Percentiles rank a stretch among this genome's conserved stretches.
Conservation (phyloP, 129 eudicot genomes). For the Helichrysum umbraculigerum region DNA sequence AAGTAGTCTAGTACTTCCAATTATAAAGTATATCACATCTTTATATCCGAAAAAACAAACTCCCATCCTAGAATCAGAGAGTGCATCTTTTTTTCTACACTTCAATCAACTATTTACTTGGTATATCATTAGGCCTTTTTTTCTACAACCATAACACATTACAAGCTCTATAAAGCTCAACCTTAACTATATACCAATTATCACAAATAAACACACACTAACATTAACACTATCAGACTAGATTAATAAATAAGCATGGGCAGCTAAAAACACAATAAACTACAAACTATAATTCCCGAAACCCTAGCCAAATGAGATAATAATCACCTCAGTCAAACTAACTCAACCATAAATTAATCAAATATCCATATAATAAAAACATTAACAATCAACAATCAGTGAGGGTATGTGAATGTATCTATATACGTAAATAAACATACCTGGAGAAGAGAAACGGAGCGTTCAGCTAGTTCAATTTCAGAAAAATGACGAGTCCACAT, state of each 20-base stretch:
- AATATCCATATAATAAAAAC: background rate
- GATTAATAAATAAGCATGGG: background rate
- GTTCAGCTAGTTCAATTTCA: conserved; percentile 87
- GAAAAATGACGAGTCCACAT: conserved; percentile 86
- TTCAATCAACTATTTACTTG: too few species aligned
- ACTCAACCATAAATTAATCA: background rate
- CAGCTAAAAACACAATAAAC: conserved; percentile 5
- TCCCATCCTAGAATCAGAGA: background rate
- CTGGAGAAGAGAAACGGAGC: conserved; percentile 83
- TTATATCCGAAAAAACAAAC: background rate
- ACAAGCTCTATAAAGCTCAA: background rate
- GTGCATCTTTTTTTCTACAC: background rate
- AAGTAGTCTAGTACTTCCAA: background rate
- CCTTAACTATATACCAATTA: background rate
- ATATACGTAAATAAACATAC: conserved; percentile 28
- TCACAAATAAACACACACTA: conserved; percentile 9
- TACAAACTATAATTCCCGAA: background rate
- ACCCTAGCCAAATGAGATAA: background rate
- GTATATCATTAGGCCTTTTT: background rate
- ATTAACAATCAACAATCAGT: background rate
- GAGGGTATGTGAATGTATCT: background rate
- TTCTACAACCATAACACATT: background rate
- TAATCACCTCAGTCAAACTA: background rate
- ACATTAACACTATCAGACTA: background rate
- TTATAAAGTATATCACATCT: background rate